These are phyloP conservation scores for Starmera amethionina DNA, from an alignment of 805 yeast genomes.

Conservation along the genomic window DNA sequence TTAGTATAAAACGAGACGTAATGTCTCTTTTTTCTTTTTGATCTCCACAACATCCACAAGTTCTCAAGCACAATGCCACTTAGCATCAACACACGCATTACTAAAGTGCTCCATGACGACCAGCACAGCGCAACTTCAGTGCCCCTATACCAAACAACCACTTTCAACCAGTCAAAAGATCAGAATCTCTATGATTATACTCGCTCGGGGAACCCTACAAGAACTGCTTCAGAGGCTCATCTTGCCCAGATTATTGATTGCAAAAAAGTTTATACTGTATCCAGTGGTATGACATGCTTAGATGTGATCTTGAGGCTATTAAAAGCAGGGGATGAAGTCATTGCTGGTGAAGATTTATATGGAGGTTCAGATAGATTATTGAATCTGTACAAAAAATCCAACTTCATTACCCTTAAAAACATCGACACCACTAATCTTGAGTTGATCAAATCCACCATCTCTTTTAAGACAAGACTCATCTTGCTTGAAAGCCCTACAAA, in stretches of 20 bases:
- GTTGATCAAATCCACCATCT: conserved; percentile 46
- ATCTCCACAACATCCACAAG: no score
- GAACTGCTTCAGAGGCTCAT: conserved; percentile 72
- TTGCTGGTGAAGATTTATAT: conserved; percentile 91
- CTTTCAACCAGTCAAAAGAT: conserved; percentile 72
- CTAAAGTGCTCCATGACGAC: conserved; percentile 34
- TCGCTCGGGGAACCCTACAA: conserved; percentile 89
- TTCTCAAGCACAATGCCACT: no score
- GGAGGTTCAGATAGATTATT: conserved; percentile 90
- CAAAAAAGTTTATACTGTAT: conserved; percentile 67
- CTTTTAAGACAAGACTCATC: conserved; percentile 57
- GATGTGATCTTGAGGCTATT: conserved; percentile 75
- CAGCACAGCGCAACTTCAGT: conserved; percentile 73
- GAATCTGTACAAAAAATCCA: conserved; percentile 56
- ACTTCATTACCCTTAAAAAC: conserved; percentile 59
- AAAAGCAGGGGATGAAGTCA: conserved; percentile 76
- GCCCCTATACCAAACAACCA: conserved; percentile 90
- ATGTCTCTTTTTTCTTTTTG: no score
- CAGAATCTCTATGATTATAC: conserved; percentile 84
- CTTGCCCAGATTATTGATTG: conserved; percentile 73
- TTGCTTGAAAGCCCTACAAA: conserved; percentile 90
- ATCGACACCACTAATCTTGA: conserved; percentile 73
- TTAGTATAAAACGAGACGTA: no score
- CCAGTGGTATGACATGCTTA: conserved; percentile 88
- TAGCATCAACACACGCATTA: conserved; percentile 8